Base-by-base conservation (phyloP, 169 alveolate genomes). In the Sarcocystis neurona region DNA sequence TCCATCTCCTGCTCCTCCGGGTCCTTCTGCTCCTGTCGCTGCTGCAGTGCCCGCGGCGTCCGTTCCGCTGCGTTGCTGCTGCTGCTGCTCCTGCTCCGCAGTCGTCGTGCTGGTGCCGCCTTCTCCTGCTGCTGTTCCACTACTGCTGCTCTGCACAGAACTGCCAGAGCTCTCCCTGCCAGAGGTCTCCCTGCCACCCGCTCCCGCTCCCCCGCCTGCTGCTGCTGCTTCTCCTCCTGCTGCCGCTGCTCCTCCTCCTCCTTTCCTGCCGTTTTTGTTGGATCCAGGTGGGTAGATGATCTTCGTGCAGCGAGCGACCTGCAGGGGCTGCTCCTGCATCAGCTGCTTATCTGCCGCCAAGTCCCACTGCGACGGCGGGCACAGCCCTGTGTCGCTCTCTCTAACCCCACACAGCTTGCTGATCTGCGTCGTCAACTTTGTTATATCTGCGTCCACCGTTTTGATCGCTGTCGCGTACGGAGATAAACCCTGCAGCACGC, bases 301-400 rank as follows among this genome's bases (percentile, higher is more conserved):
- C 93, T 98, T 99, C 43, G 99, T 98, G 95, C 99, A 97, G 82
- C 99, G 96, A 27, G 99, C 99, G 27, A 99, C 99, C 90, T 98
- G 98, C 88, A 99, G 94, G 30, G 99, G 98, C 84, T 96, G 98
- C 96, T 97, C 98, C 93, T 97, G 97, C 94, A 98, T 93, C 94
- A 97, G 95, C 94, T 96, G 98, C 92, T 97, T 97, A 94, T 99
- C 99, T 70, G 97, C 98, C 39, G 96, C 98, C 68, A 98, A 84
- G 84, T 98, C 99, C 99, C 99, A 99, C 94, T 97, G 98, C 66
- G 99, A 96, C 0, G 99, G 99, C 0, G 98, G 98, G 60, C 99
- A 96, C 37, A 99, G 95, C 0, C 99, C 99, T 41, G 99, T 99
- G 93, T 99, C 99, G 89, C 99, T 96, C 92, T 99, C 99, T 92